phyloP scores from a whole-genome alignment of 169 alveolate species.

The Plasmodium knowlesi region DNA sequence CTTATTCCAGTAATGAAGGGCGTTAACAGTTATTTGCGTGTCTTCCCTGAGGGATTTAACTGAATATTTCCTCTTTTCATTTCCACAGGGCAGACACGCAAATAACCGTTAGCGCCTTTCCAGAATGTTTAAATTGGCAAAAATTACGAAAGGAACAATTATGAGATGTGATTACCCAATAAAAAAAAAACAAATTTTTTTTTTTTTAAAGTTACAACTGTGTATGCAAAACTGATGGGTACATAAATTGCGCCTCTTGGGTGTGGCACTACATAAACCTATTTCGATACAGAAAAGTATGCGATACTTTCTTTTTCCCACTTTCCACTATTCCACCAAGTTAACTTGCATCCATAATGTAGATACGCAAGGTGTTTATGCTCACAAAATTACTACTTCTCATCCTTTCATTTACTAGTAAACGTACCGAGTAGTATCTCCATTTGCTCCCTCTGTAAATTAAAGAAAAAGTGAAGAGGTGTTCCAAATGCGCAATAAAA shows the following conservation, averaged over 20 bases:
- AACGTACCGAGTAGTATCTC: slow-evolving; percentile 32
- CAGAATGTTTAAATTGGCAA: neutral
- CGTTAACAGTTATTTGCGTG: neutral
- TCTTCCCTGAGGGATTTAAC: neutral
- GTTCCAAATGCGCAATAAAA: neutral
- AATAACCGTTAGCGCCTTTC: neutral
- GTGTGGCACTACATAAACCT: neutral
- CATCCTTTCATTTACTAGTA: neutral
- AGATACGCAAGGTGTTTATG: neutral
- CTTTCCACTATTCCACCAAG: neutral
- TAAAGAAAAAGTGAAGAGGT: slow-evolving; percentile 13
- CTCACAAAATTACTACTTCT: neutral
- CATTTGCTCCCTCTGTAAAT: slow-evolving; percentile 58
- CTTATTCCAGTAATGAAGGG: neutral
- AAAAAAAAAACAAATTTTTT: neutral
- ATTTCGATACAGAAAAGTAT: neutral
- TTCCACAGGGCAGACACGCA: neutral
- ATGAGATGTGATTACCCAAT: neutral
- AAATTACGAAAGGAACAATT: neutral
- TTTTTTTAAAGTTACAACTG: neutral
- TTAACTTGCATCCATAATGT: neutral
- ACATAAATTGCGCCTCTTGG: neutral
- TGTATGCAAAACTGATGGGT: neutral
- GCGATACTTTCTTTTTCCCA: neutral
- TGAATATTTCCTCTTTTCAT: neutral